Evolutionary conservation across 208 protist species (phyloP), one percentile per base, ranked within the genome.

Genomic region (Angomonas deanei): DNA sequence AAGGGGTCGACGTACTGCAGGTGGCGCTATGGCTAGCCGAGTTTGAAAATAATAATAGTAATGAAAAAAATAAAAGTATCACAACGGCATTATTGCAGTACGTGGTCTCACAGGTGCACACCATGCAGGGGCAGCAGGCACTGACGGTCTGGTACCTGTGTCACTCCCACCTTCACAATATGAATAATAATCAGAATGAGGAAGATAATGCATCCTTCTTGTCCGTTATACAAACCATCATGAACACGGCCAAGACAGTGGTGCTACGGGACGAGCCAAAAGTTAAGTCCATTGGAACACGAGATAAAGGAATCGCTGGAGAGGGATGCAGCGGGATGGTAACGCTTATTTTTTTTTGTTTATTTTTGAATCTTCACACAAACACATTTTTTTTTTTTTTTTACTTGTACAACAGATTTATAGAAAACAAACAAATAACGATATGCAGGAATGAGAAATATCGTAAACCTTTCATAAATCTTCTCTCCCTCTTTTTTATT

Each of bases 401-500:
- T 8, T 42, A 15, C 15, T 42, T 42, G 36, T 42, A 42, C 11
- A 42, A 42, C n/a, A n/a, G n/a, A n/a, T n/a, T n/a, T n/a, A n/a
- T n/a, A n/a, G n/a, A n/a, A n/a, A n/a, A n/a, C n/a, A n/a, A n/a
- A n/a, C n/a, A n/a, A n/a, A n/a, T n/a, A n/a, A n/a, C n/a, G n/a
- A n/a, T n/a, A n/a, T n/a, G n/a, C n/a, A n/a, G n/a, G n/a, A n/a
- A n/a, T n/a, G n/a, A n/a, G n/a, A n/a, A n/a, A 32, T 31, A 21
- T 4, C 30, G 8, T 10, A 21, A 0, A 31, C 36, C 13, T 39
- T 58, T 61, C 60, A 13, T 28, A 21, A 5, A 46, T 50, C 42
- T 63, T 71, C 52, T 36, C 10, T 6, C 52, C 46, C 64, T 62
- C 42, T 53, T 64, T 47, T 60, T 39, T 17, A 21, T 47, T 47